Evolutionary conservation across 345 rosid species (phyloP).

Genomic region (Syzygium aqueum): DNA sequence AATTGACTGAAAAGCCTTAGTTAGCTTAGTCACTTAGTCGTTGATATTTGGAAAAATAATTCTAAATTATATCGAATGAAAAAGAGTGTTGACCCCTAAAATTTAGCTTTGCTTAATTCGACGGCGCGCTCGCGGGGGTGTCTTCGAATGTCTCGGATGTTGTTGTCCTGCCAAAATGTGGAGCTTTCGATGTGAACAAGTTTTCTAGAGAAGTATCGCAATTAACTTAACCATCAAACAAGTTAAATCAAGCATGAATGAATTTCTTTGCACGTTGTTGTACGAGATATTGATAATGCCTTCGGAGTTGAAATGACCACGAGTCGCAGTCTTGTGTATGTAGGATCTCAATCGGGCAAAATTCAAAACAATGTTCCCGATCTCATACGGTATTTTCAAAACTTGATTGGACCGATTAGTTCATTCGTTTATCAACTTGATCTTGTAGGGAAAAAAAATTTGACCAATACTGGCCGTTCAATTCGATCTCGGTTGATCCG

Average conservation of each 20-base stretch:
- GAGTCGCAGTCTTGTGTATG: neutral
- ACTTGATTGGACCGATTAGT: neutral
- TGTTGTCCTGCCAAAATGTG: neutral
- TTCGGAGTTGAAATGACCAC: neutral
- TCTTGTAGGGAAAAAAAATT: too few relatives aligned
- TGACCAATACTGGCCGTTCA: neutral
- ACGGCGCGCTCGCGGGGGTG: neutral
- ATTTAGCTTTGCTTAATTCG: neutral
- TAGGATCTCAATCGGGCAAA: neutral
- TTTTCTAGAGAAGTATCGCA: neutral
- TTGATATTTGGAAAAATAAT: neutral
- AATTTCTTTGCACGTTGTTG: neutral
- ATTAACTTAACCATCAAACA: neutral
- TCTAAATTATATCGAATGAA: neutral
- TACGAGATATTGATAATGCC: neutral
- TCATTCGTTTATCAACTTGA: neutral
- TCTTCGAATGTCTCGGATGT: neutral
- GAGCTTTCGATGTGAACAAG: neutral
- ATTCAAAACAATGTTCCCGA: neutral
- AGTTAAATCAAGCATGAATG: neutral
- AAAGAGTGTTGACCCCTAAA: neutral
- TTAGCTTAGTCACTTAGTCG: neutral
- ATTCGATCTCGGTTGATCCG: neutral
- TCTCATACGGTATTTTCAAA: neutral
- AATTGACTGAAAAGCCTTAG: neutral